Base-by-base conservation (phyloP, 2,329 filamentous ascomycete species). In the Fusarium papillatum region DNA sequence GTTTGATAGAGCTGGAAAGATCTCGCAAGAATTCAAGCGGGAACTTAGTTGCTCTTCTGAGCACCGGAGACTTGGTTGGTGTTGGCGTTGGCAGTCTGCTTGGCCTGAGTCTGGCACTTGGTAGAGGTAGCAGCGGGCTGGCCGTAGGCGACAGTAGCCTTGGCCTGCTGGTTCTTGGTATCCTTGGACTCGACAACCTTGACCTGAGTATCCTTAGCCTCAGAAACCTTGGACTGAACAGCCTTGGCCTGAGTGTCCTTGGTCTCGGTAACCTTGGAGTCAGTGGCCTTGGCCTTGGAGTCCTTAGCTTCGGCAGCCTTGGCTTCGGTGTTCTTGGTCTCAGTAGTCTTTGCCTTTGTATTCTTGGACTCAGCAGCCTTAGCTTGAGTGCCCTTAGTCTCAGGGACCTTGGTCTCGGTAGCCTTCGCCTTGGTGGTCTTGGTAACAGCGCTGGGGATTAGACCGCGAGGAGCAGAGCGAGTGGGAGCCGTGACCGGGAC, bases 1-100 rank as follows among this genome's bases (percentile, higher is more conserved):
- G 19, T 31, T 36, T 34, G 50, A 8, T 22, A 22, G 50, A 34
- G 19, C 50, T 10, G 16, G 7, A 13, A 34, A 57, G 19, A n/a
- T 34, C 50, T 34, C 29, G 9, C 7, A 55, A 55, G 9, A 13
- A 14, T 4, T 7, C 6, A 8, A 34, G 26, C 17, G 50, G 50
- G 11, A 31, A 16, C n/a, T 55, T 55, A 55, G 50, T 55, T 55
- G 50, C 26, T 55, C 26, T 55, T 55, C 29, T 55, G 50, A 31
- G 29, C 26, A 34, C 11, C 50, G 7, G 50, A 55, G 19, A 55
- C 50, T n/a, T 55, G n/a, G 55, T 59, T 59, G 55, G 55, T 39
- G 55, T 59, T 59, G 55, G 55, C 24, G 17, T 61, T 61, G 57
- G 57, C 38, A 41, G 57, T 39, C 50, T 55, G 50, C 50, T 55